Base-by-base conservation (phyloP, 176 grass and related monocot species). In the Melocanna baccifera region DNA sequence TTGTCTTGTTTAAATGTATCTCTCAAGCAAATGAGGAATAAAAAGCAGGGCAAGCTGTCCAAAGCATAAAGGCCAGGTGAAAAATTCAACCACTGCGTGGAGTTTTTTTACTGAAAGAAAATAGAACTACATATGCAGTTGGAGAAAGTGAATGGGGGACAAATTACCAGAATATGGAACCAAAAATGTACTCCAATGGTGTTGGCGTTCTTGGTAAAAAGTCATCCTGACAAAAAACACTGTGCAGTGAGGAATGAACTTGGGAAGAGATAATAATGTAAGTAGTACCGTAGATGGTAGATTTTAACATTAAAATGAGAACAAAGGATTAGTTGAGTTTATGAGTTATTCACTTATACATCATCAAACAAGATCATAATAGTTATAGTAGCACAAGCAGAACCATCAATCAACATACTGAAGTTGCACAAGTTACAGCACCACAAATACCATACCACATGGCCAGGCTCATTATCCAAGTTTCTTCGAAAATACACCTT, bases 1-100 rank as follows among this genome's bases (percentile, higher is more conserved):
- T 94, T 99, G 74, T 99, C 93, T 96, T 92, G 93, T 67, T 90
- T 99, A 47, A 99, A 92, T 79, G 97, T 99, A 77, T 99, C 97
- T 94, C 97, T 96, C 91, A 99, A 81, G 79, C 97, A 99, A 15
- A 95, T 73, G 63, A 96, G 62, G 79, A 99, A 96, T 53, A 99
- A 75, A 70, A 99, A 92, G 70, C 97, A 99, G 52, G 97, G 97
- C 75, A 99, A 92, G 76, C 97, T 99, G 97, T 94, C 57, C 67
- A 99, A 96, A 91, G 84, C 43, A 96, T 32, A 81, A 92, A 92
- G 69, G 69, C 40, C 58, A 79, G 83, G 85, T 91, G 79, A 92
- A 92, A 83, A 78, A 78, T 20, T 72, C 3, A 61, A 84, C 62
- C 68, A 78, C 19, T 62, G 36, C 30, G 73, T 67, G 61, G 47